Conservation (phyloP, 2,329 filamentous ascomycete genomes). For the Colletotrichum liaoningense region DNA sequence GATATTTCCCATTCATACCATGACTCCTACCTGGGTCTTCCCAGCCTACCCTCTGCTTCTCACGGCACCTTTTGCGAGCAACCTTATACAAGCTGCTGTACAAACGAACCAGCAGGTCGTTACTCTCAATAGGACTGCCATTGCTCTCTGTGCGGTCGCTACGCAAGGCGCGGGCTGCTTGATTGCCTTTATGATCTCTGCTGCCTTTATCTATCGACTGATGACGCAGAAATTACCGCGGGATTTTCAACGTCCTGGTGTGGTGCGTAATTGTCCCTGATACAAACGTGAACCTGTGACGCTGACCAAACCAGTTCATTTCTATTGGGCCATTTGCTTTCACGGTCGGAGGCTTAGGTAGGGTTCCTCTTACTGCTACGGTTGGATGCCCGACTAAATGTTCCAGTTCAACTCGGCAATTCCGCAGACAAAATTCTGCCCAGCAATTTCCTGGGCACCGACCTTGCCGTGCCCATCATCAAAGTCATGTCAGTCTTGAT, state of each 20-base stretch:
- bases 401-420: constrained; percentile 56
- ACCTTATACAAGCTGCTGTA: constrained; percentile 57
- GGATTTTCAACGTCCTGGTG: constrained; percentile 81
- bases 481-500: constrained; percentile 67
- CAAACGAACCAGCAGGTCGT: constrained; percentile 38
- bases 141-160: constrained; percentile 61
- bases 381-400: not conserved
- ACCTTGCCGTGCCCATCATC: constrained; percentile 56
- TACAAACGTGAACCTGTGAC: not conserved
- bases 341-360: constrained; percentile 59
- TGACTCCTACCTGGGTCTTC: constrained; percentile 92
- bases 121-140: constrained; percentile 54
- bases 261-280: constrained; percentile 54
- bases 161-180: constrained; percentile 67
- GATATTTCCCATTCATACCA: constrained; percentile 76
- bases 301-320: constrained; percentile 68
- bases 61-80: constrained; percentile 78
- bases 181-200: constrained; percentile 81
- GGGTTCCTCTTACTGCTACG: not conserved
- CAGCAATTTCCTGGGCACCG: constrained; percentile 52
- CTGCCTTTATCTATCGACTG: constrained; percentile 85
- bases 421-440: constrained; percentile 57
- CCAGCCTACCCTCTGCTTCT: constrained; percentile 85
- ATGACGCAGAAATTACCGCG: constrained; percentile 89
- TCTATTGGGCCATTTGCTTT: constrained; percentile 80